Percentiles rank a stretch among this genome's conserved stretches.
phyloP scores from a whole-genome alignment of 257 asterid species.

The Orobanche coerulescens region DNA sequence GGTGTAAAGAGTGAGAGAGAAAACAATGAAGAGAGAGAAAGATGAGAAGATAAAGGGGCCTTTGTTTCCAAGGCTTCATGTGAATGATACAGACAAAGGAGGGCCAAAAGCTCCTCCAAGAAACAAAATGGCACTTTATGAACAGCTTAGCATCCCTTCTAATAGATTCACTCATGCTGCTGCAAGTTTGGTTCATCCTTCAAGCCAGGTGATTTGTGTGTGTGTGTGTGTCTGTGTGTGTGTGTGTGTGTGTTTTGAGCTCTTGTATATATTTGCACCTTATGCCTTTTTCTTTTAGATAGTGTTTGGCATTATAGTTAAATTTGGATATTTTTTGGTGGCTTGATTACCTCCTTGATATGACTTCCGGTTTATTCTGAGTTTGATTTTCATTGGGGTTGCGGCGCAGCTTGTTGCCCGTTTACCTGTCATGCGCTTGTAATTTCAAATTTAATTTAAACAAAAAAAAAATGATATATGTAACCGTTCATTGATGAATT shows the following conservation, averaged over 20 bases:
- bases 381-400: no score
- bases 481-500: no score
- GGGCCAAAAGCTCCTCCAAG: slow-evolving; percentile 89
- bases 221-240: background rate
- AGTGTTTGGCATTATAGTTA: background rate
- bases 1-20: background rate
- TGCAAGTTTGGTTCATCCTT: slow-evolving; percentile 28
- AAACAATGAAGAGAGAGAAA: slow-evolving; percentile 43
- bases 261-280: background rate
- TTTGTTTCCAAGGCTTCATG: slow-evolving; percentile 73
- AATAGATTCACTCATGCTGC: slow-evolving; percentile 28
- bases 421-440: no score
- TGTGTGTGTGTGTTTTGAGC: background rate
- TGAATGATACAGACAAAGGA: slow-evolving; percentile 66
- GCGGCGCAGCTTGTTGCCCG: no score
- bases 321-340: background rate
- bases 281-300: background rate
- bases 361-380: background rate
- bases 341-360: background rate
- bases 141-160: slow-evolving; percentile 73
- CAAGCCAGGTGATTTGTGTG: slow-evolving; percentile 38
- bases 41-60: slow-evolving; percentile 52
- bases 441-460: no score
- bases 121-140: slow-evolving; percentile 79
- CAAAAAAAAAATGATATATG: no score